These are phyloP conservation scores for Cetraspora pellucida DNA, from an alignment of 192 early-diverging fungal genomes.

Conservation along the genomic window DNA sequence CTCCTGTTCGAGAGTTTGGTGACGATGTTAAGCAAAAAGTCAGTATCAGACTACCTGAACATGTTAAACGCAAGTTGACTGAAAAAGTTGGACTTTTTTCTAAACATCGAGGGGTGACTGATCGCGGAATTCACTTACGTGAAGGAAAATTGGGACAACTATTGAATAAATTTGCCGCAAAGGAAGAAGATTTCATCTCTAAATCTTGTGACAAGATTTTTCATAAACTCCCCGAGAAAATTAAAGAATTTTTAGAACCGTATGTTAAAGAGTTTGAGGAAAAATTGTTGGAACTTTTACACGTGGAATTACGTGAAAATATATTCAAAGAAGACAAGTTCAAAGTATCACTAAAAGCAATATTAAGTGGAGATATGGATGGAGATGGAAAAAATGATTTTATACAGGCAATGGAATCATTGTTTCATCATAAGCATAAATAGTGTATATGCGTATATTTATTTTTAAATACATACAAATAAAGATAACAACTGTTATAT, in stretches of 20 bases:
- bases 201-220: not conserved
- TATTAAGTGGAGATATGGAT: not conserved
- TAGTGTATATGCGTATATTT: no score
- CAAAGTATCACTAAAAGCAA: not conserved
- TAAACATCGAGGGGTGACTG: not conserved
- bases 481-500: no score
- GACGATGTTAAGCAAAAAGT: constrained; percentile 22
- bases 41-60: not conserved
- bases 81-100: not conserved
- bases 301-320: not conserved
- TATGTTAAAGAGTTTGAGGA: not conserved
- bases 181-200: not conserved
- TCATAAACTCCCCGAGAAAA: not conserved
- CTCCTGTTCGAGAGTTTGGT: not conserved
- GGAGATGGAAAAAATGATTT: constrained; percentile 1
- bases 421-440: not conserved
- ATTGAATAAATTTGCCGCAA: not conserved
- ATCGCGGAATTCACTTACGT: not conserved
- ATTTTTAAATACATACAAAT: no score
- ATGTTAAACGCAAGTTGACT: not conserved
- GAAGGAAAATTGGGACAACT: not conserved
- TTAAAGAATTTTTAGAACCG: not conserved
- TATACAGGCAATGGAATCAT: not conserved
- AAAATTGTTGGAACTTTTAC: not conserved
- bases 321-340: constrained; percentile 14